Evolutionary conservation across 805 yeast species (phyloP).

Genomic region (Starmera amethionina): DNA sequence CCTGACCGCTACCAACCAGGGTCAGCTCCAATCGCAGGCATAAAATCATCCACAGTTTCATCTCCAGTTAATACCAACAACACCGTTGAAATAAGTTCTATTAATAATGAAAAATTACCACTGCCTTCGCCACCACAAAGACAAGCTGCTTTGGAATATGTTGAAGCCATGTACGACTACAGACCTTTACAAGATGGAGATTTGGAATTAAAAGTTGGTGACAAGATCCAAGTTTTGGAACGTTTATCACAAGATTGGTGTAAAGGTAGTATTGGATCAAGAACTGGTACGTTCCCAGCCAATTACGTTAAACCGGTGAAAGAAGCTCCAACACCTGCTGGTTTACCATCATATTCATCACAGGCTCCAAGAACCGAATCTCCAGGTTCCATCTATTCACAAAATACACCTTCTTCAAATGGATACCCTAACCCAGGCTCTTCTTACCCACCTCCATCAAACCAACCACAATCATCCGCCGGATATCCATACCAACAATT

Average conservation of each 20-base stretch:
- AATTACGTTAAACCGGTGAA: conserved; percentile 53
- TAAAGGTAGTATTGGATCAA: conserved; percentile 57
- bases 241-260: conserved; percentile 85
- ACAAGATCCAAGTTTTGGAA: conserved; percentile 58
- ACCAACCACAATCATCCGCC: background rate
- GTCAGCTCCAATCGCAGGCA: conserved; percentile 34
- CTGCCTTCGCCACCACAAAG: conserved; percentile 15
- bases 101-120: conserved; percentile 1
- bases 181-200: conserved; percentile 70
- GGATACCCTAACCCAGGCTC: conserved; percentile 2
- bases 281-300: conserved; percentile 80
- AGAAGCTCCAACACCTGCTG: conserved; percentile 3
- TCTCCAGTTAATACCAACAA: conserved; percentile 11
- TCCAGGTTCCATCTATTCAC: too few relatives aligned
- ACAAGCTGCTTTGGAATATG: conserved; percentile 28
- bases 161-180: conserved; percentile 69
- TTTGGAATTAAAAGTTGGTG: conserved; percentile 54
- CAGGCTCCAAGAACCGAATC: background rate
- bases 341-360: conserved; percentile 7
- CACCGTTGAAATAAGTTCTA: background rate
- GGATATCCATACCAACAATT: conserved; percentile 4
- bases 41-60: conserved; percentile 4
- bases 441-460: conserved; percentile 3
- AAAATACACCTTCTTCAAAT: conserved; percentile 5
- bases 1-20: conserved; percentile 52